Conservation (phyloP, 1,139 yeast genomes). For the Taphrina flavorubra region DNA sequence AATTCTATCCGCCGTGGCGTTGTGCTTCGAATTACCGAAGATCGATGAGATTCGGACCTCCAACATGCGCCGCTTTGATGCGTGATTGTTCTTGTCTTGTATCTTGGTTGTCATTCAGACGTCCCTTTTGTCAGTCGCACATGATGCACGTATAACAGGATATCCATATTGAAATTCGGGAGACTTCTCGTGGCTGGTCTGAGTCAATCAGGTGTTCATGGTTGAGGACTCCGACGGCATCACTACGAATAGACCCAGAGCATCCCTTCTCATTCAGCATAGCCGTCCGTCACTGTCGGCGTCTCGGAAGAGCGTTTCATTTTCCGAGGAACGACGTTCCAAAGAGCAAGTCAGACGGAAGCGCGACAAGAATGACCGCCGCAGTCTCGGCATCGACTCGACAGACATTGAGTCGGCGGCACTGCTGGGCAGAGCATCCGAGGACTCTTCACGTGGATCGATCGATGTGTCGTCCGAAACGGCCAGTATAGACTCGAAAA, state of each 20-base stretch:
- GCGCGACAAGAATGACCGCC: not conserved
- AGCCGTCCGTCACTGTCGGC: constrained; percentile 12
- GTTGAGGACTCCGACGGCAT: not conserved
- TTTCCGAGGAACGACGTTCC: constrained; percentile 8
- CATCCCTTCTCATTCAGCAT: not conserved
- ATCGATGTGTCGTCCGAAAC: not conserved
- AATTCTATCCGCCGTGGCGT: too few relatives aligned
- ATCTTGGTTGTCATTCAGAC: too few relatives aligned
- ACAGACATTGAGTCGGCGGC: constrained; percentile 7
- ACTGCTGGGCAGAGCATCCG: constrained; percentile 7
- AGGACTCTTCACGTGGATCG: not conserved
- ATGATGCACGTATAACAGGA: too few relatives aligned
- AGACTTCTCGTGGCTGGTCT: not conserved
- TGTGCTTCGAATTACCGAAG: too few relatives aligned
- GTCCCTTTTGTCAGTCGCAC: too few relatives aligned
- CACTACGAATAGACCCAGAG: not conserved
- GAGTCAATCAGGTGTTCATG: not conserved
- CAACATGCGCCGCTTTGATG: too few relatives aligned
- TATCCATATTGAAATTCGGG: too few relatives aligned
- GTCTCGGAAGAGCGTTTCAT: constrained; percentile 6
- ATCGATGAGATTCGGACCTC: too few relatives aligned
- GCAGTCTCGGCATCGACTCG: not conserved
- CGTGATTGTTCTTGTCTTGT: too few relatives aligned
- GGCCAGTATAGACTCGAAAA: not conserved
- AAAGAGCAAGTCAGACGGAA: not conserved